Conservation (phyloP, 345 rosid species). For the Melaleuca alternifolia region DNA sequence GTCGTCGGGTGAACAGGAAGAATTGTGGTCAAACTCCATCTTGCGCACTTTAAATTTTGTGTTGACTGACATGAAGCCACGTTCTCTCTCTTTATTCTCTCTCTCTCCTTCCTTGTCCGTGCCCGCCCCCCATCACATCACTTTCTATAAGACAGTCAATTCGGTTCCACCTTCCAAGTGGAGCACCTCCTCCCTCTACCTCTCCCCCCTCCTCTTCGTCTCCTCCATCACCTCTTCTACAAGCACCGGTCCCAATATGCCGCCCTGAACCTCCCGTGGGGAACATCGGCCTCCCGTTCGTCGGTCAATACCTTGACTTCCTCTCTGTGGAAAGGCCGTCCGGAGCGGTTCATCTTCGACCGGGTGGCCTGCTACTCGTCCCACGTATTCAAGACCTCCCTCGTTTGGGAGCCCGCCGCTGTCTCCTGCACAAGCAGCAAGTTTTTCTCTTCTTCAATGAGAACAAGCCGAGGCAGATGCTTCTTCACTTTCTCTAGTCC, state of each 20-base stretch:
- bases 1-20: too few species aligned
- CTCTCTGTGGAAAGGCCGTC: conserved; percentile 8
- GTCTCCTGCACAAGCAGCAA: conserved; percentile 7
- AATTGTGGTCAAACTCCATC: too few species aligned
- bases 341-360: conserved; percentile 9
- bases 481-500: conserved; percentile 1
- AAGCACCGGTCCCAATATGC: conserved; percentile 3
- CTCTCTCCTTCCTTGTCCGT: background rate
- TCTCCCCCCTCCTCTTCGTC: conserved; percentile 8
- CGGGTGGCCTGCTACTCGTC: conserved; percentile 7
- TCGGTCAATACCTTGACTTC: conserved; percentile 6
- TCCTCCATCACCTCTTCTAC: conserved; percentile 9
- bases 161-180: background rate
- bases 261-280: conserved; percentile 2
- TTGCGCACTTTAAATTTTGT: background rate
- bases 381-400: conserved; percentile 10
- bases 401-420: conserved; percentile 6
- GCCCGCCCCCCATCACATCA: too few species aligned
- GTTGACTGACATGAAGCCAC: too few species aligned
- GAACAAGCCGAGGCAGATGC: conserved; percentile 13
- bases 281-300: conserved; percentile 2
- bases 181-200: conserved; percentile 1
- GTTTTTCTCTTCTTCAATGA: conserved; percentile 11
- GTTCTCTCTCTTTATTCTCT: background rate
- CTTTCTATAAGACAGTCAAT: background rate